Base-by-base conservation (phyloP, 176 grass and related monocot species). In the Bromus sterilis region DNA sequence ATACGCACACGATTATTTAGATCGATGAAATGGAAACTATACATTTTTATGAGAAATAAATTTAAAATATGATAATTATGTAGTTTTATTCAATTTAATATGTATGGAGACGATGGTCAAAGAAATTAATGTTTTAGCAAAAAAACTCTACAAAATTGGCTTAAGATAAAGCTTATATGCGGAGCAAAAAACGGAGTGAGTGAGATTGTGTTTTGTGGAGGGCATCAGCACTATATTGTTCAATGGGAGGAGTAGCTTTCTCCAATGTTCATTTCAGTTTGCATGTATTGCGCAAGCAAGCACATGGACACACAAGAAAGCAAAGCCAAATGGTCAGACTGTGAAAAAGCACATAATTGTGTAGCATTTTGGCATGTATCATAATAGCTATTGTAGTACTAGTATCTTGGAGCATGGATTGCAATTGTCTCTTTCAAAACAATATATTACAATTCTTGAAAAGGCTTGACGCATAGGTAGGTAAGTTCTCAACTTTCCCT, bases 301-400 rank as follows among this genome's bases (percentile, higher is more conserved):
- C 66, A 83, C 88, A 90, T 90, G 79, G 33, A 76, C 56, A 78
- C 56, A 33, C 25, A 82, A 44, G 24, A 78, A 79, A 83, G 74
- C 36, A 58, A 73, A 41, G n/a, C 13, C 74, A 77, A 23, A 77
- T 64, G 20, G 55, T 18, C 31, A 42, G 15, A 30, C 23, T 32
- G 7, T 16, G 66, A 66, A 65, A 78, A 80, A 76, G 20, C 26
- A 56, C 78, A 74, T 67, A 82, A 56, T 74, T 58, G 66, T 34
- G 73, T 90, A 90, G 84, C 83, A 86, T 90, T 90, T 90, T 90
- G 66, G 64, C 78, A 73, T 66, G 78, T 66, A 82, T 78, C 73
- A 89, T 82, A 82, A 89, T 39, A 86, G 83, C 83, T 86, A 89
- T 35, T 3, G 16, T 29, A 37, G 56, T 74, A 46, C 40, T 71